Evolutionary conservation across 140 eudicot genomes (phyloP), one percentile per base, ranked within the genome.

Genomic region (Flaveria floridana): DNA sequence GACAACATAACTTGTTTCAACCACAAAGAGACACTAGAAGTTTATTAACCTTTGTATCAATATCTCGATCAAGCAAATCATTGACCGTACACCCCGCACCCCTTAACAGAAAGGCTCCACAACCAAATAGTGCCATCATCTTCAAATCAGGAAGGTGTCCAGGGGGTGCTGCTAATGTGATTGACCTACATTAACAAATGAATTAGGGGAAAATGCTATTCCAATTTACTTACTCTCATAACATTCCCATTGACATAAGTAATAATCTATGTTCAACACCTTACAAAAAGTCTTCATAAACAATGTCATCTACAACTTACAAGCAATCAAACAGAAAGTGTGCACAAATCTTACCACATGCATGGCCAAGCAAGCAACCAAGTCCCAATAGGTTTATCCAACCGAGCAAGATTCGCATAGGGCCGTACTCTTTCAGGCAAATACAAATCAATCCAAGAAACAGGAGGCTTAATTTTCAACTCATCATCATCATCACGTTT

Each of bases 301-400:
- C 13, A 11, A 44, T 7, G 48, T 23, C 18, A 34, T 34, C 41
- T 34, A 34, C 37, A 30, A 30, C 37, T 30, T 30, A 30, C 41
- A 34, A 34, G 41, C 41, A 16, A 19, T 47, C 14, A 50, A 8
- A 23, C 10, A 30, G 19, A 74, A 41, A 63, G 21, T 12, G 11
- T n/a, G 3, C 11, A 72, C 3, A 21, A 12, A n/a, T 72, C 88
- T 46, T 81, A 92, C 98, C 98, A 92, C 88, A 94, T 79, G 73
- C 97, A 88, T 6, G 97, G 99, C 97, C 97, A 90, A 72, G 96
- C 99, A 59, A 94, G 96, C 57, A 94, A 88, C 97, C 99, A 94
- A 63, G 97, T 94, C 21, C 99, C 99, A 56, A 94, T 90, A 16
- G 97, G 96, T 68, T 85, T 86, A 85, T 94, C 96, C 65, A 90